Evolutionary conservation across 805 yeast species (phyloP).

Genomic region (Nakazawaea populi): DNA sequence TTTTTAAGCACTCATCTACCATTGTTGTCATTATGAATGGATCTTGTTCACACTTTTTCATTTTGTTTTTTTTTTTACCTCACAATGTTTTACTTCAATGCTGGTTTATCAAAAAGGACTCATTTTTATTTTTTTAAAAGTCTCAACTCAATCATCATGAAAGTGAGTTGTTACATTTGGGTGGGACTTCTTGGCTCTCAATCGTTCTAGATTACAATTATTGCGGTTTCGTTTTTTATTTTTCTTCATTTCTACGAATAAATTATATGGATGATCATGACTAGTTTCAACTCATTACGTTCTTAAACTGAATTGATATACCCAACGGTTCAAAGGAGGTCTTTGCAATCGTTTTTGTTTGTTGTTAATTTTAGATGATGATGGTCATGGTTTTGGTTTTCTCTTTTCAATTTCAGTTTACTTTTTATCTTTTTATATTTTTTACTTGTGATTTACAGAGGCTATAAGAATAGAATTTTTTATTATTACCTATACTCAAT

Average conservation of each 20-base stretch:
- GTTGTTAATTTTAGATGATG: neutral
- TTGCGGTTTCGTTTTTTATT: neutral
- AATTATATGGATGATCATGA: neutral
- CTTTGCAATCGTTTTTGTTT: neutral
- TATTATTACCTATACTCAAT: no score
- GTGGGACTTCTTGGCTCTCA: neutral
- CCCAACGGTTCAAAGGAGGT: neutral
- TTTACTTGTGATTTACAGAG: neutral
- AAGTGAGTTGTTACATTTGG: neutral
- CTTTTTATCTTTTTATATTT: neutral
- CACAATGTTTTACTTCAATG: no score
- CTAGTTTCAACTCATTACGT: neutral
- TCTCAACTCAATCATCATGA: neutral
- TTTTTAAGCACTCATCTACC: no score
- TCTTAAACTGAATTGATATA: neutral
- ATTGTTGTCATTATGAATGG: no score
- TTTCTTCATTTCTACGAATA: neutral
- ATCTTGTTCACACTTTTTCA: no score
- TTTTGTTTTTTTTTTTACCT: no score
- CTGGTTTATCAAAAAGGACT: no score
- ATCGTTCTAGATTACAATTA: neutral
- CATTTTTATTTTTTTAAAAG: no score
- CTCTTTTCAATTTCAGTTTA: neutral
- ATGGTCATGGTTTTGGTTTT: neutral
- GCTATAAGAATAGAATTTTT: neutral